Conservation (phyloP, 2,329 filamentous ascomycete genomes). For the Fusarium torreyae region DNA sequence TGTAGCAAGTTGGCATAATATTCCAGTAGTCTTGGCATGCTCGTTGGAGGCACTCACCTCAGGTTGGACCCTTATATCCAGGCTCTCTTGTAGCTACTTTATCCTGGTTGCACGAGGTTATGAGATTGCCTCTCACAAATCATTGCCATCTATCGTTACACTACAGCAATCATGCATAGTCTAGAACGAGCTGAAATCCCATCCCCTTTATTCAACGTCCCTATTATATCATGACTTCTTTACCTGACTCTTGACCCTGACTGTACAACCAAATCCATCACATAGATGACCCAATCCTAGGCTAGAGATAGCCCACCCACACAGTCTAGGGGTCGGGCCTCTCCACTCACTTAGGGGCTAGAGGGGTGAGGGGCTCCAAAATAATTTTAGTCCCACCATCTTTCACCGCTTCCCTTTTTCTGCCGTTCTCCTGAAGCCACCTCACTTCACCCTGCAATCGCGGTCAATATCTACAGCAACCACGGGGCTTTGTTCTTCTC, state of each 20-base stretch:
- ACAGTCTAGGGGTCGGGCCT: constrained; percentile 28
- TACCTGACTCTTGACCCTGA: constrained; percentile 7
- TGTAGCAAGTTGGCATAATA: constrained; percentile 3
- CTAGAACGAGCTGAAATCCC: not conserved
- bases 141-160: not conserved
- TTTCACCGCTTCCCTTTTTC: constrained; percentile 54
- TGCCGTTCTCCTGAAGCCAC: constrained; percentile 47
- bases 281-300: constrained; percentile 30
- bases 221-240: constrained; percentile 15
- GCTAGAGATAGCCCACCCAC: constrained; percentile 20
- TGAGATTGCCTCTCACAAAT: constrained; percentile 13
- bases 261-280: constrained; percentile 26
- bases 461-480: constrained; percentile 52
- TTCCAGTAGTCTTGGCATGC: not conserved
- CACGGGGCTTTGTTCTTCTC: constrained; percentile 47
- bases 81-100: not conserved
- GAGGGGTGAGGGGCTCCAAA: constrained; percentile 50
- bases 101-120: constrained; percentile 2
- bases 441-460: constrained; percentile 35
- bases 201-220: constrained; percentile 9
- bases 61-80: constrained; percentile 6
- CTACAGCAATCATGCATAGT: not conserved
- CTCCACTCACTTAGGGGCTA: constrained; percentile 1
- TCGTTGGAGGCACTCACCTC: not conserved
- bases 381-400: constrained; percentile 62